Conservation (phyloP, 371 early-diverging fungal species). For the Choanephora cucurbitarum region DNA sequence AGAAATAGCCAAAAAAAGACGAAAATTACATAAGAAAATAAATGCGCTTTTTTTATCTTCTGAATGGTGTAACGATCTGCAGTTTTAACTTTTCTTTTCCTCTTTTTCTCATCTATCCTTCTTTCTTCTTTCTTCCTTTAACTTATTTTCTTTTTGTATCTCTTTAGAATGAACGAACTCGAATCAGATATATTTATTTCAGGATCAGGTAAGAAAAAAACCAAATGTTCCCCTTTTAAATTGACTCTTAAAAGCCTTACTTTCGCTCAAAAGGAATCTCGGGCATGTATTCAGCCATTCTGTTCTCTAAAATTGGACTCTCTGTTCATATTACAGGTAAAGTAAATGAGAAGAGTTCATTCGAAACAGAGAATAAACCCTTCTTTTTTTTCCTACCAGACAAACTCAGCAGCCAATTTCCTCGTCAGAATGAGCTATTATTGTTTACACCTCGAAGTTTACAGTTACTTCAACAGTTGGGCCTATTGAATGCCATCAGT, state of each 20-base stretch:
- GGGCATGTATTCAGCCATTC: conserved; percentile 42
- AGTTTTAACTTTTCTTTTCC: neutral
- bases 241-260: too few species aligned
- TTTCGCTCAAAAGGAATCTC: conserved; percentile 27
- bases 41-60: too few species aligned
- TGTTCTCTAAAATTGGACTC: conserved; percentile 36
- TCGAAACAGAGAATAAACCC: too few species aligned
- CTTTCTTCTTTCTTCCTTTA: conserved; percentile 20
- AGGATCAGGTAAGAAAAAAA: conserved; percentile 35
- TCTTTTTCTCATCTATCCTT: conserved; percentile 8
- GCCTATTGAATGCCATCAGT: conserved; percentile 20
- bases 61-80: too few species aligned
- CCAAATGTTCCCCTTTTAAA: too few species aligned
- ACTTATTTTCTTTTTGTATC: neutral
- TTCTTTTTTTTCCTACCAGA: too few species aligned
- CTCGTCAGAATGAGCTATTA: conserved; percentile 15
- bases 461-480: conserved; percentile 33
- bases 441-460: conserved; percentile 41
- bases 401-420: conserved; percentile 2
- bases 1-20: too few species aligned
- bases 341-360: too few species aligned
- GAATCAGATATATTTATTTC: conserved; percentile 41
- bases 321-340: conserved; percentile 43
- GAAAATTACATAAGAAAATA: conserved; percentile 4
- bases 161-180: conserved; percentile 14